Percentiles rank a stretch among this genome's conserved stretches.
These are phyloP conservation scores for Yamadazyma atlantica DNA, from an alignment of 1,139 yeast species.

Conservation along the genomic window DNA sequence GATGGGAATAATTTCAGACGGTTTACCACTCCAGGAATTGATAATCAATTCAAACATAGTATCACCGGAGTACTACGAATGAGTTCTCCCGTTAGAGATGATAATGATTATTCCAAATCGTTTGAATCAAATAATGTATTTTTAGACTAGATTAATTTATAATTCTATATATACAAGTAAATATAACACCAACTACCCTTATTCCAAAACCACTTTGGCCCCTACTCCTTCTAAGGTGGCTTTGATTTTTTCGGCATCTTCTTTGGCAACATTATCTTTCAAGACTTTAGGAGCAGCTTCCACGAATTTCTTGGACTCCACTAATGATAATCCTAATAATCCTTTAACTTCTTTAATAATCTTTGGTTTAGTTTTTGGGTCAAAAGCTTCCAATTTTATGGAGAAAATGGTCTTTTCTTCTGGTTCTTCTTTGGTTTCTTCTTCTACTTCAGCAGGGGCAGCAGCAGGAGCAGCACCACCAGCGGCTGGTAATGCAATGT, in stretches of 20 bases:
- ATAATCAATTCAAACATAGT: constrained; percentile 6
- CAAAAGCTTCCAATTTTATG: constrained; percentile 89
- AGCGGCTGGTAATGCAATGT: constrained; percentile 81
- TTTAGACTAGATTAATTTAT: constrained; percentile 4
- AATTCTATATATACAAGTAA: constrained; percentile 21
- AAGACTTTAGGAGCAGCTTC: constrained; percentile 95
- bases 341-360: constrained; percentile 95
- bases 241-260: constrained; percentile 91
- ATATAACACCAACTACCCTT: constrained; percentile 50
- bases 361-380: constrained; percentile 94
- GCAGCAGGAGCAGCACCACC: constrained; percentile 70
- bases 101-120: constrained; percentile 3
- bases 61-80: constrained; percentile 4
- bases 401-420: constrained; percentile 95
- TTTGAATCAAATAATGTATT: constrained; percentile 8
- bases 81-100: constrained; percentile 1
- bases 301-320: constrained; percentile 96
- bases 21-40: constrained; percentile 12
- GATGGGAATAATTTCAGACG: constrained; percentile 7
- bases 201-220: constrained; percentile 88
- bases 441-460: constrained; percentile 71
- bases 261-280: constrained; percentile 84
- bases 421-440: constrained; percentile 73
- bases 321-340: constrained; percentile 86
- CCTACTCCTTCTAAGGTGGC: constrained; percentile 91